Base-by-base conservation (phyloP, 176 grass and related monocot genomes). In the Cocos nucifera region DNA sequence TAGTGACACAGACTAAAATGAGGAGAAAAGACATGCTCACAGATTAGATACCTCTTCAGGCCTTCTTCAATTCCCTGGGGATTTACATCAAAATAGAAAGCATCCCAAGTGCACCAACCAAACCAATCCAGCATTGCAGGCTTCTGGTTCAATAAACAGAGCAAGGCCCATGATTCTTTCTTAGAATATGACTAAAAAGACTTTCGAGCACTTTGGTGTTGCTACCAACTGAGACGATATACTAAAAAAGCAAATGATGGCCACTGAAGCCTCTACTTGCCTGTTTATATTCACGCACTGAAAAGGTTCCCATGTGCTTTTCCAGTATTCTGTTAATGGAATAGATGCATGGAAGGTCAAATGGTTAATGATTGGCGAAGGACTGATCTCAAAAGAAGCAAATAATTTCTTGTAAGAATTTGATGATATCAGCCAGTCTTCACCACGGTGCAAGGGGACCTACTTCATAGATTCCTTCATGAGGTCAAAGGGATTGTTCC, bases 41-140 rank as follows among this genome's bases (percentile, higher is more conserved):
- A 30, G 4, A 27, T 29, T 2, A 1, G 15, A 54, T 62, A 73
- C 70, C 70, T 73, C 12, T 73, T 73, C 12, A 73, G 50, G 6
- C 70, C 70, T 39, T 73, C 70, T 52, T 62, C 50, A 22, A 73
- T 73, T 54, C 70, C 70, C 62, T 44, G 5, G 17, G 70, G 70
- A 54, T 63, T 54, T 35, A 73, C 70, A 63, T 63, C 70, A 55
- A 73, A 73, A 44, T 73, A 73, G 50, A 73, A 73, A 55, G 70
- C 70, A 63, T 73, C 70, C 70, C 70, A 73, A 48, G 70, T 73
- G 50, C 70, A 73, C 70, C 70, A 73, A 9, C 70, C 70, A 63
- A 73, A 73, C 4, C 50, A 73, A 39, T 73, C 70, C 39, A 73
- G 51, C 10, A 73, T 63, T 44, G 9, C 59, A 18, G 70, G 70